These are phyloP conservation scores for Retiboletus flavoniger DNA, from an alignment of 1,284 basidiomycete genomes.

Conservation along the genomic window DNA sequence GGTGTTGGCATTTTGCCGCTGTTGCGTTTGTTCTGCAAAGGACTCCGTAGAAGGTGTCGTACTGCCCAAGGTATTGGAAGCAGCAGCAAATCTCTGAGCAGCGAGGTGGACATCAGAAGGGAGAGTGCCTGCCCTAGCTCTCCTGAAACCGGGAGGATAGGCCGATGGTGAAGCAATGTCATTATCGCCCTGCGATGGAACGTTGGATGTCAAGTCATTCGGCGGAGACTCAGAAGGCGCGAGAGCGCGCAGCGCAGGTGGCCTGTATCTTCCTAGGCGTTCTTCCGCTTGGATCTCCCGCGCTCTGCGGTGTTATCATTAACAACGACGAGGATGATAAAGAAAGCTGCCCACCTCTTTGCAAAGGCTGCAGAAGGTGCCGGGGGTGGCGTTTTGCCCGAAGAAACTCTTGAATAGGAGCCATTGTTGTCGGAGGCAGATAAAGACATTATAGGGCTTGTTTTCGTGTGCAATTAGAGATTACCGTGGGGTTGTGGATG, in stretches of 20 bases:
- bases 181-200: constrained; percentile 56
- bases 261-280: constrained; percentile 68
- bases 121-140: constrained; percentile 85
- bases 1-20: constrained; percentile 43
- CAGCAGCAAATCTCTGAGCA: constrained; percentile 75
- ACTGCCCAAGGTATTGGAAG: constrained; percentile 55
- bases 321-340: constrained; percentile 16
- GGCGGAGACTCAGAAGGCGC: constrained; percentile 69
- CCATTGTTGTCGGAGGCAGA: constrained; percentile 75
- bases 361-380: constrained; percentile 86
- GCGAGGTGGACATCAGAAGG: constrained; percentile 86
- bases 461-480: constrained; percentile 75
- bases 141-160: constrained; percentile 76
- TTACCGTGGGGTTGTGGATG: constrained; percentile 59
- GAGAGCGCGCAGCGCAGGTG: constrained; percentile 74
- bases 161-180: constrained; percentile 63
- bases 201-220: constrained; percentile 57
- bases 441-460: constrained; percentile 80
- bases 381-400: constrained; percentile 85
- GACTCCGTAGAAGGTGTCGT: constrained; percentile 62
- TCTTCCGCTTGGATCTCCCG: constrained; percentile 79
- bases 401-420: constrained; percentile 74
- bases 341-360: constrained; percentile 59
- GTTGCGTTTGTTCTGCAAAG: constrained; percentile 58
- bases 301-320: constrained; percentile 49